phyloP scores from a whole-genome alignment of 2,329 filamentous ascomycete genomes.

The Phyllosticta paracitricarpa region DNA sequence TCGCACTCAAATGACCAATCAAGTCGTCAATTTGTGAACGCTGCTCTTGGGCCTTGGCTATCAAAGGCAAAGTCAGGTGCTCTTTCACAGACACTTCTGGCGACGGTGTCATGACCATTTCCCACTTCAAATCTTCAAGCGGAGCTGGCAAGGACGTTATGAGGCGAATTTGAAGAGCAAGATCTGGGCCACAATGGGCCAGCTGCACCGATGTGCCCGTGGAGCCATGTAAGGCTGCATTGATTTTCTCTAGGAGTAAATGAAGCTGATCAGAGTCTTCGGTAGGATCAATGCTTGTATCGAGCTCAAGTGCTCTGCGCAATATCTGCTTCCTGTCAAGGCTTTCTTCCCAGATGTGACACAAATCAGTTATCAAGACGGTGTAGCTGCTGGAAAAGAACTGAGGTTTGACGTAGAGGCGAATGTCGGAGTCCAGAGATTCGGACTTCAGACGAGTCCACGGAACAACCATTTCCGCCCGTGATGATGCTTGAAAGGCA shows the following conservation, averaged over 20 bases:
- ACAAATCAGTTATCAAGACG: constrained; percentile 60
- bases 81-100: constrained; percentile 33
- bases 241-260: constrained; percentile 56
- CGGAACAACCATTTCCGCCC: not conserved
- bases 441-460: not conserved
- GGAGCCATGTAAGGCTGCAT: constrained; percentile 34
- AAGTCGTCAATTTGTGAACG: constrained; percentile 40
- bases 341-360: constrained; percentile 61
- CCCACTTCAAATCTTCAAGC: constrained; percentile 56
- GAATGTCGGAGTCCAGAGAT: constrained; percentile 33
- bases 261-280: constrained; percentile 55
- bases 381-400: constrained; percentile 51
- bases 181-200: constrained; percentile 11
- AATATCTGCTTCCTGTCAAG: constrained; percentile 54
- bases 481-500: not conserved
- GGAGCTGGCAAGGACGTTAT: constrained; percentile 53
- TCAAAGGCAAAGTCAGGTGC: constrained; percentile 43
- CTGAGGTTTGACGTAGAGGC: constrained; percentile 49
- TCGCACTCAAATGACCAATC: constrained; percentile 41
- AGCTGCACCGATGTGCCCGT: constrained; percentile 30
- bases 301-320: constrained; percentile 49
- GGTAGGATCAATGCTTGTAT: constrained; percentile 64
- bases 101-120: constrained; percentile 34
- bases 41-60: constrained; percentile 39
- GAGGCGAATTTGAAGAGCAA: constrained; percentile 36